Evolutionary conservation across 2,329 filamentous ascomycete species (phyloP).

Genomic region (Fusarium euwallaceae): DNA sequence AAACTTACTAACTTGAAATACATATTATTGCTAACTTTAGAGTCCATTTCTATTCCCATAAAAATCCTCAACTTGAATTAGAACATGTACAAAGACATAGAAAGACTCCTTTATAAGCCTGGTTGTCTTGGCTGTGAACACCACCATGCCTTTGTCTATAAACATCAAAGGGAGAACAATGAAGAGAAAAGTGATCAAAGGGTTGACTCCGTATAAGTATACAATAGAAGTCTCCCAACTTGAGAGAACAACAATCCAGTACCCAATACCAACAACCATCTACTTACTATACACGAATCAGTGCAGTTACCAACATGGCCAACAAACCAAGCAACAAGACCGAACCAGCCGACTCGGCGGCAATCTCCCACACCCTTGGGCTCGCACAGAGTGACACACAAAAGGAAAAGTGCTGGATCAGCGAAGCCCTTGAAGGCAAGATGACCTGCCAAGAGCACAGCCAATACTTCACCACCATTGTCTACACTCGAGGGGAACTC

Average conservation of each 20-base stretch:
- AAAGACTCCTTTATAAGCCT: background rate
- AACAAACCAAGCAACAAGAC: background rate
- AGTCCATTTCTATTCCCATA: background rate
- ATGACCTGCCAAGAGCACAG: background rate
- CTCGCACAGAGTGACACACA: background rate
- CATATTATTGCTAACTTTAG: background rate
- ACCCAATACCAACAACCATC: background rate
- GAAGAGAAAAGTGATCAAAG: background rate
- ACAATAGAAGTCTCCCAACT: background rate
- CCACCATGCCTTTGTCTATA: background rate
- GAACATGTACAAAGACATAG: background rate
- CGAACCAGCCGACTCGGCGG: background rate
- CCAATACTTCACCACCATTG: conserved; percentile 4
- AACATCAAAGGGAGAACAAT: background rate
- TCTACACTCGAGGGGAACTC: conserved; percentile 21
- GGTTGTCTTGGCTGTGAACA: background rate
- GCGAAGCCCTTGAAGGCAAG: background rate
- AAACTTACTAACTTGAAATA: background rate
- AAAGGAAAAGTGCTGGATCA: conserved; percentile 7
- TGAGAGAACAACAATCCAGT: background rate
- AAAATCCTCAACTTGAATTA: background rate
- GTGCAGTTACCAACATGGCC: background rate
- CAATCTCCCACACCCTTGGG: background rate
- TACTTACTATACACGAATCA: background rate
- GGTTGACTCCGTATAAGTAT: background rate